phyloP scores from a whole-genome alignment of 2,329 filamentous ascomycete species.

The Chalaropsis thielavioides region DNA sequence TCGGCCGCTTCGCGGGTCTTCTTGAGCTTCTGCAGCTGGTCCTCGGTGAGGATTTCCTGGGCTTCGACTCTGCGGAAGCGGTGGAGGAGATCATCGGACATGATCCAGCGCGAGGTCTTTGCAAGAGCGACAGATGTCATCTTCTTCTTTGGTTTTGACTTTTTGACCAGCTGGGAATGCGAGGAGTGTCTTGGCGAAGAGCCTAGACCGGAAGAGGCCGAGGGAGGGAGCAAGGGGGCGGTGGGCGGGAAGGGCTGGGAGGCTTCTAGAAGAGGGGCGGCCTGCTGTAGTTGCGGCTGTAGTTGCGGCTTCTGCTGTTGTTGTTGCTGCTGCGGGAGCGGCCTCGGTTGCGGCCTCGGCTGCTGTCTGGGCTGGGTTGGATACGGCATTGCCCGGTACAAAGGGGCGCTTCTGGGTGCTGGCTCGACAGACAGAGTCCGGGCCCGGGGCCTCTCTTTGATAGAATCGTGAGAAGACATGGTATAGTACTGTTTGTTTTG shows the following conservation, averaged over 20 bases:
- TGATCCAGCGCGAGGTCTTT: constrained; percentile 33
- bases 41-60: constrained; percentile 44
- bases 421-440: constrained; percentile 2
- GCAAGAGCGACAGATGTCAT: constrained; percentile 4
- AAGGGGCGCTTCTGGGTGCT: constrained; percentile 13
- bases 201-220: not conserved
- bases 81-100: constrained; percentile 41
- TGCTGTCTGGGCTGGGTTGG: not conserved
- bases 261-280: not conserved
- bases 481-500: not conserved
- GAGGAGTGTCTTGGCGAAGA: not conserved
- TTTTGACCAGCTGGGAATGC: constrained; percentile 7
- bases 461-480: constrained; percentile 3
- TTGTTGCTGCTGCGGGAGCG: not conserved
- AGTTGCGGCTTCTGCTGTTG: not conserved
- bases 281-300: not conserved
- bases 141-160: constrained; percentile 12
- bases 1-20: constrained; percentile 23
- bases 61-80: constrained; percentile 42
- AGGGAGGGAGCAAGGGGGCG: constrained; percentile 1
- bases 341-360: not conserved
- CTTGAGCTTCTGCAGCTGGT: constrained; percentile 34
- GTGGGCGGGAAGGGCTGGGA: constrained; percentile 9
- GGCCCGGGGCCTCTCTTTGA: constrained; percentile 4
- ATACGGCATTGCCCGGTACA: constrained; percentile 7